Evolutionary conservation across 352 stramenopile genomes (phyloP).

Genomic region (Phytopythium boreale): DNA sequence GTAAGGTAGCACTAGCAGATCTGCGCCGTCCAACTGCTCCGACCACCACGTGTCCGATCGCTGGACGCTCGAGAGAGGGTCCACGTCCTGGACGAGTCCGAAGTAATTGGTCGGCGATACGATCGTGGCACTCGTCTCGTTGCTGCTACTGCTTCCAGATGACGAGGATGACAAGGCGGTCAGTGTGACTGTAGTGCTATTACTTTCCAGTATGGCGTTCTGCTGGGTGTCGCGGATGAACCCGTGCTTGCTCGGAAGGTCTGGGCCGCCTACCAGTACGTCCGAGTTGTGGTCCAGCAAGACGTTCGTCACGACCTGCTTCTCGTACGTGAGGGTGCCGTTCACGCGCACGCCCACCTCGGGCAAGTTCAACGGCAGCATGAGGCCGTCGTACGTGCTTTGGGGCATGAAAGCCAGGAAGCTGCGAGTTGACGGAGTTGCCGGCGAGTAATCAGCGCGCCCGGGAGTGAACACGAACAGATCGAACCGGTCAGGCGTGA

Average conservation of each 20-base stretch:
- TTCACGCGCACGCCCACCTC: conserved; percentile 50
- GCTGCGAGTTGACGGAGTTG: conserved; percentile 50
- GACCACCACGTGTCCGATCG: conserved; percentile 74
- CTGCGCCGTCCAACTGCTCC: conserved; percentile 48
- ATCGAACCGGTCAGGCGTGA: conserved; percentile 79
- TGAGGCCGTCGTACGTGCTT: conserved; percentile 72
- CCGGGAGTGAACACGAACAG: conserved; percentile 89
- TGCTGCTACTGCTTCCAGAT: conserved; percentile 11
- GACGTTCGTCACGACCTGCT: conserved; percentile 68
- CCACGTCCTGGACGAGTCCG: conserved; percentile 38
- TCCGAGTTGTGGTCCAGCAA: conserved; percentile 93
- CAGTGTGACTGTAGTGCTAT: conserved; percentile 3
- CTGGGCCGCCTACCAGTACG: conserved; percentile 88
- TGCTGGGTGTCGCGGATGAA: conserved; percentile 66
- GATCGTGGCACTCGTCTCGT: conserved; percentile 14
- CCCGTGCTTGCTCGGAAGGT: conserved; percentile 39
- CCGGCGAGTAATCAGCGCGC: conserved; percentile 61
- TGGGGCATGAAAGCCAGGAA: conserved; percentile 87
- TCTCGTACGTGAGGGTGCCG: conserved; percentile 50
- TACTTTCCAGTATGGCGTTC: conserved; percentile 36
- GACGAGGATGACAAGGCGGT: conserved; percentile 8
- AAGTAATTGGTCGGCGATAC: conserved; percentile 57
- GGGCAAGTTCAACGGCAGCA: conserved; percentile 95
- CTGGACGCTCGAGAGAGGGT: conserved; percentile 35
- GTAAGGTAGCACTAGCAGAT: conserved; percentile 91